A percentile compares a stretch with the other conserved stretches of the same genome.
These are phyloP conservation scores for Calonectria honghensis DNA, from an alignment of 2,329 filamentous ascomycete species.

Conservation along the genomic window DNA sequence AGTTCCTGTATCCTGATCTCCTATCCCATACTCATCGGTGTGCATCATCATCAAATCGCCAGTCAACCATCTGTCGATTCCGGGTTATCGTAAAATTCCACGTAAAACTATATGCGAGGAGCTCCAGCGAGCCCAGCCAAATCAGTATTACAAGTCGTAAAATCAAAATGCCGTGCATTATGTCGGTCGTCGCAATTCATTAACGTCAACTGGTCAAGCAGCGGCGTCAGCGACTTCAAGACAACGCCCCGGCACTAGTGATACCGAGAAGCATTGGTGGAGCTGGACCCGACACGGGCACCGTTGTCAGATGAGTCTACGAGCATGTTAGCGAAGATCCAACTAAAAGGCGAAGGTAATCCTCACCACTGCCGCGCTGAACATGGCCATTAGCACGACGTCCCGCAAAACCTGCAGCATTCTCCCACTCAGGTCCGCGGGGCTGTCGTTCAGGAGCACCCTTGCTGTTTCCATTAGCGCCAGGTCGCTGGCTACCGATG, in stretches of 20 bases:
- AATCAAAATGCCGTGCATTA: constrained; percentile 58
- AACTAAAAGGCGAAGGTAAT: constrained; percentile 35
- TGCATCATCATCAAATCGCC: constrained; percentile 62
- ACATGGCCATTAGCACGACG: constrained; percentile 77
- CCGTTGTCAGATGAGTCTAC: constrained; percentile 67
- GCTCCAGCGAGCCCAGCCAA: constrained; percentile 50
- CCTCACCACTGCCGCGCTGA: constrained; percentile 77
- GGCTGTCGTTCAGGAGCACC: constrained; percentile 77
- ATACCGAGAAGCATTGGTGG: constrained; percentile 61
- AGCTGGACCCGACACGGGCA: constrained; percentile 61
- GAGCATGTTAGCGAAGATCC: constrained; percentile 41
- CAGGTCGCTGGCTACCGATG: constrained; percentile 79
- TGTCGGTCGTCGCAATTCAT: constrained; percentile 53
- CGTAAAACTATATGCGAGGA: constrained; percentile 57
- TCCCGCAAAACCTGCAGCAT: constrained; percentile 69
- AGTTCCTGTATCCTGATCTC: constrained; percentile 64
- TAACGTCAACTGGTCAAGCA: constrained; percentile 48
- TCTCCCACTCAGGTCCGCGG: constrained; percentile 79
- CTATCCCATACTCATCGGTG: constrained; percentile 62
- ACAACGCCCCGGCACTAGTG: constrained; percentile 54
- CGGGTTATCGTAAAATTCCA: constrained; percentile 54
- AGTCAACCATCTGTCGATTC: constrained; percentile 39
- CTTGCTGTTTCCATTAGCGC: constrained; percentile 66
- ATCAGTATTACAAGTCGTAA: constrained; percentile 63
- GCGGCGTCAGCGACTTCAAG: constrained; percentile 29